Conservation (phyloP, 768 basidiomycete species). For the Tephrocybe sp. region DNA sequence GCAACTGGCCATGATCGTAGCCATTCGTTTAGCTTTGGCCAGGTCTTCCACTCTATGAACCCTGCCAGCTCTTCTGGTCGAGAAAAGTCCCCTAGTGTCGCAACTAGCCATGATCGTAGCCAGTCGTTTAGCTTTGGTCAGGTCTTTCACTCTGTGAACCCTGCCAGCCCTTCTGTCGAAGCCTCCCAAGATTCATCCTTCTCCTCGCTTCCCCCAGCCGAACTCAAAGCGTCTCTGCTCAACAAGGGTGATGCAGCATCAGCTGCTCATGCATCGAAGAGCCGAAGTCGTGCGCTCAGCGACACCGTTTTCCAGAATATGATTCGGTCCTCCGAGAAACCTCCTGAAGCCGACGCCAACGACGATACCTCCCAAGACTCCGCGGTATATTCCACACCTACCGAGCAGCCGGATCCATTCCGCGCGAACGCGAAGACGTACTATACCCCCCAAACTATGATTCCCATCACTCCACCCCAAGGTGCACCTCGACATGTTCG, state of each 20-base stretch:
- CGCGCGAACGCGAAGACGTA: conserved; percentile 70
- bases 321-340: conserved; percentile 35
- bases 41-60: conserved; percentile 55
- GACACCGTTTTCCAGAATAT: conserved; percentile 64
- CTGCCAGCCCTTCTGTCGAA: conserved; percentile 11
- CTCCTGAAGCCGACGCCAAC: conserved; percentile 64
- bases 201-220: conserved; percentile 27
- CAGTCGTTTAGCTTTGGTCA: conserved; percentile 71
- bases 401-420: conserved; percentile 65
- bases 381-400: conserved; percentile 40
- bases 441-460: conserved; percentile 72
- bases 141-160: conserved; percentile 52
- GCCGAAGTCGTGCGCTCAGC: conserved; percentile 54
- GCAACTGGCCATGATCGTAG: conserved; percentile 48
- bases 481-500: conserved; percentile 43
- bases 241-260: conserved; percentile 20
- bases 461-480: conserved; percentile 62
- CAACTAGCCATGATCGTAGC: conserved; percentile 48
- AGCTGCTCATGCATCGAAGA: conserved; percentile 27
- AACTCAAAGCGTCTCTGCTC: conserved; percentile 28
- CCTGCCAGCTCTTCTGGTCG: conserved; percentile 11
- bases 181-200: conserved; percentile 20
- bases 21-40: conserved; percentile 67
- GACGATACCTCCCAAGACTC: conserved; percentile 50
- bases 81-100: conserved; percentile 35